Base-by-base conservation (phyloP, 805 yeast genomes). In the Candida verbasci region DNA sequence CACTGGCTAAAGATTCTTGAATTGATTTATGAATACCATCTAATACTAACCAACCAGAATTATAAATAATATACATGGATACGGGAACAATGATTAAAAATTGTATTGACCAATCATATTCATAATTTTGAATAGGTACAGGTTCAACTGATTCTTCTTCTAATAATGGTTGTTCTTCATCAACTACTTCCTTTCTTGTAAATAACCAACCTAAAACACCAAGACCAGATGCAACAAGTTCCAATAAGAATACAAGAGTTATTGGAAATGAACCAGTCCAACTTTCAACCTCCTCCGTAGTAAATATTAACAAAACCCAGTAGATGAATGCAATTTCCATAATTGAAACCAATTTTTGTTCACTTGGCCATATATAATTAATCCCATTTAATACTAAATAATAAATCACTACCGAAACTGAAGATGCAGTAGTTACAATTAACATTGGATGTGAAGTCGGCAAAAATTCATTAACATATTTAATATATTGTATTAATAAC, bases 81-180 rank as follows among this genome's bases (percentile, higher is more conserved):
- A 82, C 35, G 2, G 96, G 96, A 10, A 82, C 86, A 12, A 82
- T 53, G 1, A 80, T 43, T 22, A 85, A 45, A 49, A 76, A 86
- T 55, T 88, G 95, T 12, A 86, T 45, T 11, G 81, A 69, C 96
- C 96, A 88, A 49, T 83, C 95, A 51, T 82, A 86, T 27, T 28
- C 34, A 8, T 22, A 16, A 14, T 10, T 23, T 15, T 27, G 15
- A 9, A 5, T 24, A 4, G 32, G 6, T 23, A 21, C 42, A 17
- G 29, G 24, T 10, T 29, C 21, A 3, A 11, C 35, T 5, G 29
- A 9, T 16, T 34, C 28, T 9, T 20, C 31, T 9, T 16, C 25
- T 8, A 39, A 28, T n/a, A 39, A 35, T 21, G 39, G 36, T 18
- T 34, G 27, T 14, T 39, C 38, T 22, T 41, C 39, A 45, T 34